Percentiles rank a stretch among this genome's conserved stretches.
phyloP scores from a whole-genome alignment of 2,329 filamentous ascomycete genomes.

The Trichoderma polysporum region DNA sequence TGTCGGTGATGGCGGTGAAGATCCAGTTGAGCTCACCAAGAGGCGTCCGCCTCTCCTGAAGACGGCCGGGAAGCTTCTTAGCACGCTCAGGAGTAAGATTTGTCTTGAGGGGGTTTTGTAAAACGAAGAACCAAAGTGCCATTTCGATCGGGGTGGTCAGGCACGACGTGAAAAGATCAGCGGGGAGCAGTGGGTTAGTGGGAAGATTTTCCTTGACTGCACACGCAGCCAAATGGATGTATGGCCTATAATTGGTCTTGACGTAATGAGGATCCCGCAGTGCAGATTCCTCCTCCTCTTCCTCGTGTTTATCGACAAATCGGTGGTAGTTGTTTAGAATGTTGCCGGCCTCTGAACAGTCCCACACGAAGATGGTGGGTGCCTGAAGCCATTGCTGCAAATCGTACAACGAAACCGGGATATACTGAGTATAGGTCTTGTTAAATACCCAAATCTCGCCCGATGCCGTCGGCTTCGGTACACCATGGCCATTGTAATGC shows the following conservation, averaged over 20 bases:
- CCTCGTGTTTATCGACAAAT: slow-evolving; percentile 92
- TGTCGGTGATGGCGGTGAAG: slow-evolving; percentile 97
- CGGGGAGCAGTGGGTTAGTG: slow-evolving; percentile 88
- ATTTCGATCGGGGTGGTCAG: slow-evolving; percentile 97
- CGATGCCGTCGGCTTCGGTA: slow-evolving; percentile 90
- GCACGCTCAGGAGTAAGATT: slow-evolving; percentile 77
- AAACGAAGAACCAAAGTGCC: slow-evolving; percentile 91
- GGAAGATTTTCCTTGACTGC: slow-evolving; percentile 87
- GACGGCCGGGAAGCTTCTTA: slow-evolving; percentile 82
- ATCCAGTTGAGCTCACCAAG: slow-evolving; percentile 99
- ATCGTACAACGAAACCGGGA: slow-evolving; percentile 93
- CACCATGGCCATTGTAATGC: slow-evolving; percentile 97
- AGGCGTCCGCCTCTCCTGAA: slow-evolving; percentile 90
- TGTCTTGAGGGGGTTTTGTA: slow-evolving; percentile 77
- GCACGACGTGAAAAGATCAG: slow-evolving; percentile 94
- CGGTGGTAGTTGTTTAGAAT: slow-evolving; percentile 94
- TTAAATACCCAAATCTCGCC: slow-evolving; percentile 99
- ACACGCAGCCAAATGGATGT: slow-evolving; percentile 91
- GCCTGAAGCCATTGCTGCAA: slow-evolving; percentile 94
- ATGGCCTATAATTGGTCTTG: slow-evolving; percentile 67
- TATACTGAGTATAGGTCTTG: slow-evolving; percentile 98
- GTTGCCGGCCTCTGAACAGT: slow-evolving; percentile 94
- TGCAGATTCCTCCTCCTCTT: slow-evolving; percentile 76
- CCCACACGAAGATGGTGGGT: slow-evolving; percentile 95
- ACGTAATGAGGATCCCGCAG: slow-evolving; percentile 79